These are phyloP conservation scores for Thielaviopsis euricoi DNA, from an alignment of 2,329 filamentous ascomycete genomes.

Conservation along the genomic window DNA sequence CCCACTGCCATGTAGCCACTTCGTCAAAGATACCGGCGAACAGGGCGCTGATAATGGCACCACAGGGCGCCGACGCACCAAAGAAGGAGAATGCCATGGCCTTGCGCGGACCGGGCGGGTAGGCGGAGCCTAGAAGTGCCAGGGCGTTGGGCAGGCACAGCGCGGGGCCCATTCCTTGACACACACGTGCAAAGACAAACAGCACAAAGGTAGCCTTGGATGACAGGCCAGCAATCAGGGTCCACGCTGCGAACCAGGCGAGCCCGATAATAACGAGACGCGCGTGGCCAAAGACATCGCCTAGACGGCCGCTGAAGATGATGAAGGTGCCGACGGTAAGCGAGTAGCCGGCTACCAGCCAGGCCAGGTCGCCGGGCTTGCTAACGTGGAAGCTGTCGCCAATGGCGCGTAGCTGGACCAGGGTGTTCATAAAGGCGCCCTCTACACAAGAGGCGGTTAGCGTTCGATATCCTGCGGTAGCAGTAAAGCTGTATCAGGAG, in stretches of 20 bases:
- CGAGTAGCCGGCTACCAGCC: slow-evolving; percentile 41
- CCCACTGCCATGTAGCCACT: slow-evolving; percentile 31
- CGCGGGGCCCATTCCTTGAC: slow-evolving; percentile 46
- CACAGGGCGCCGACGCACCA: slow-evolving; percentile 29
- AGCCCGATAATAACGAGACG: slow-evolving; percentile 36
- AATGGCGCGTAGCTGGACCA: slow-evolving; percentile 28
- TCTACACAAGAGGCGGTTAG: slow-evolving; percentile 16
- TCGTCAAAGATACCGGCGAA: slow-evolving; percentile 25
- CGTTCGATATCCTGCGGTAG: too few species aligned
- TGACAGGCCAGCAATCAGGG: slow-evolving; percentile 28
- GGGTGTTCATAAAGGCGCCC: slow-evolving; percentile 19
- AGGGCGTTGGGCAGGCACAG: slow-evolving; percentile 47
- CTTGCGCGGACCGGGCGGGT: slow-evolving; percentile 39
- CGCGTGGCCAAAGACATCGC: slow-evolving; percentile 41
- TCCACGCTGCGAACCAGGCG: slow-evolving; percentile 37
- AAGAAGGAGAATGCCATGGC: slow-evolving; percentile 41
- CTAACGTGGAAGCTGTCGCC: slow-evolving; percentile 23
- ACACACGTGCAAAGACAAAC: slow-evolving; percentile 24
- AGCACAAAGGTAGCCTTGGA: slow-evolving; percentile 29
- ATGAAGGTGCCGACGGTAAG: slow-evolving; percentile 41
- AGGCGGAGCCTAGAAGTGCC: slow-evolving; percentile 42
- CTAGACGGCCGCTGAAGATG: slow-evolving; percentile 37
- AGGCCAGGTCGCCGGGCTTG: slow-evolving; percentile 29
- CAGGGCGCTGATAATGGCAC: slow-evolving; percentile 25
- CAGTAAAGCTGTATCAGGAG: slow-evolving; percentile 3